A percentile compares a stretch with the other conserved stretches of the same genome.
These are phyloP conservation scores for Boletus rufocinnamomeus DNA, from an alignment of 768 basidiomycete species.

Conservation along the genomic window DNA sequence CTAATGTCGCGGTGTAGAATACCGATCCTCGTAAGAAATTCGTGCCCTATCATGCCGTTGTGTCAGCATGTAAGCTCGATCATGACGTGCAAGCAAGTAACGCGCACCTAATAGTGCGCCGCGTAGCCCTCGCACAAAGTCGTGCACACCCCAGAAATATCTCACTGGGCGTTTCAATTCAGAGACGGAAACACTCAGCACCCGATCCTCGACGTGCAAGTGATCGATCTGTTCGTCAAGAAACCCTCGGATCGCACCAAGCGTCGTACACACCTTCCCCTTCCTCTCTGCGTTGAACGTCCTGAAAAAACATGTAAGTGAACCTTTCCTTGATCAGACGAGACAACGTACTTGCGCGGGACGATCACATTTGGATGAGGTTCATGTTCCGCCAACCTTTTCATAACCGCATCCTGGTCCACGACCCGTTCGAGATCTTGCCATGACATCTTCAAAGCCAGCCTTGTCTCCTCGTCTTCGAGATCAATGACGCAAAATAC, in stretches of 20 bases:
- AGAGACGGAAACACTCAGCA: not conserved
- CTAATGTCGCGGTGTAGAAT: not conserved
- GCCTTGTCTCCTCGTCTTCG: not conserved
- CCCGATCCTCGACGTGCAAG: slow-evolving; percentile 1
- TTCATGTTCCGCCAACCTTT: not conserved
- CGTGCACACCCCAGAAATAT: slow-evolving; percentile 22
- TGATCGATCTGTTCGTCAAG: not conserved
- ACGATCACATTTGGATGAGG: slow-evolving; percentile 4
- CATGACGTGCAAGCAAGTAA: not conserved
- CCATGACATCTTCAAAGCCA: slow-evolving; percentile 10
- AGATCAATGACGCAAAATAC: slow-evolving; percentile 3
- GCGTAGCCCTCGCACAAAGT: slow-evolving; percentile 11
- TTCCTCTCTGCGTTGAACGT: not conserved
- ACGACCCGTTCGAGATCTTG: slow-evolving; percentile 4
- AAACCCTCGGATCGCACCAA: slow-evolving; percentile 9
- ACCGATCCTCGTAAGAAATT: slow-evolving; percentile 9
- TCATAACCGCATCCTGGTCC: not conserved
- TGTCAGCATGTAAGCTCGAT: not conserved
- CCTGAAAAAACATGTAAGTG: slow-evolving; percentile 1
- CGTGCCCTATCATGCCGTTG: slow-evolving; percentile 9
- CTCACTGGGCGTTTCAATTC: slow-evolving; percentile 10
- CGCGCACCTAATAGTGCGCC: not conserved
- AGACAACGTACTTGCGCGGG: not conserved
- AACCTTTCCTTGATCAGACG: not conserved
- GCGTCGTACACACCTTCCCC: not conserved